A percentile compares a stretch with the other conserved stretches of the same genome.
phyloP scores from a whole-genome alignment of 164 flowering plant species.

The Malania oleifera region DNA sequence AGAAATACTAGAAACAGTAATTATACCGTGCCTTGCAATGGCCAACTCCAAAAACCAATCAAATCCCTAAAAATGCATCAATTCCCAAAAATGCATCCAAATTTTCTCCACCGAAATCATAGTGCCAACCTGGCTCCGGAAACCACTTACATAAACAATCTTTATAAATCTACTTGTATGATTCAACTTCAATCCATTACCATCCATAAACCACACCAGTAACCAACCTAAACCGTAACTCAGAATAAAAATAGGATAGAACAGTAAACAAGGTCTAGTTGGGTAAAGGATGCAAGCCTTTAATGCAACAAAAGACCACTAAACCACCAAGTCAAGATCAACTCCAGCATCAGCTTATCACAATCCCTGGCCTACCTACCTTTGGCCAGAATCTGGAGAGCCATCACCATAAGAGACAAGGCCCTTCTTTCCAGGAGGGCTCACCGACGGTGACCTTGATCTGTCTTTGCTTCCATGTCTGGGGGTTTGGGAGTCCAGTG shows the following conservation, averaged over 20 bases:
- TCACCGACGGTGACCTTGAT: conserved; percentile 63
- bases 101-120: too few relatives aligned
- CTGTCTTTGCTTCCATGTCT: conserved; percentile 35
- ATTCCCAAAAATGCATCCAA: too few relatives aligned
- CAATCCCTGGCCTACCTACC: conserved; percentile 21
- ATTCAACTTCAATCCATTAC: too few relatives aligned
- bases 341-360: conserved; percentile 12
- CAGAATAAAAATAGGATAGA: not conserved
- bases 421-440: conserved; percentile 56
- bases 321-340: conserved; percentile 3
- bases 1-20: too few relatives aligned
- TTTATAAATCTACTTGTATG: too few relatives aligned
- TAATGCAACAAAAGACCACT: not conserved
- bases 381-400: conserved; percentile 57
- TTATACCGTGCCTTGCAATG: too few relatives aligned
- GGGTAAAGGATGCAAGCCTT: not conserved
- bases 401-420: conserved; percentile 81
- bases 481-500: conserved; percentile 50
- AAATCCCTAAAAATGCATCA: too few relatives aligned
- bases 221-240: not conserved
- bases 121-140: too few relatives aligned
- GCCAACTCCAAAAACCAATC: too few relatives aligned
- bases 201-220: conserved; percentile 1
- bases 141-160: too few relatives aligned
- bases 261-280: not conserved